phyloP scores from a whole-genome alignment of 179 eudicot genomes.

The Beta macrorhiza region DNA sequence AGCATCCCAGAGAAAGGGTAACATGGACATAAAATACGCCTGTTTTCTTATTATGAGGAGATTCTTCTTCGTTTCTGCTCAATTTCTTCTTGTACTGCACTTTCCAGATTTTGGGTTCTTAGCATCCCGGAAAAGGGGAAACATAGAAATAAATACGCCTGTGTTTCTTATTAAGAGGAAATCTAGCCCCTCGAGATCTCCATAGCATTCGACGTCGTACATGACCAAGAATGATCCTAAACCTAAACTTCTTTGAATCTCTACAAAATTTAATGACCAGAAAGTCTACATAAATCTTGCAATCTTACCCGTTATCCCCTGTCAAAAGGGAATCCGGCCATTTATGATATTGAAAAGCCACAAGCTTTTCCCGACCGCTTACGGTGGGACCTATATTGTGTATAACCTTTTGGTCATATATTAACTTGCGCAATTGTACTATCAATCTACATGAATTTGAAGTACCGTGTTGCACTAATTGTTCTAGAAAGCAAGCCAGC shows the following conservation, averaged over 20 bases:
- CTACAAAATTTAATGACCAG: slow-evolving; percentile 32
- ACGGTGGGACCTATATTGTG: slow-evolving; percentile 13
- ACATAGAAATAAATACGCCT: not conserved
- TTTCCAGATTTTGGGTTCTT: not conserved
- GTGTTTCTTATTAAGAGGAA: slow-evolving; percentile 10
- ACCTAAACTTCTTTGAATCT: slow-evolving; percentile 17
- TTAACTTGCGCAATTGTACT: not conserved
- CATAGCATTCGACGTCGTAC: slow-evolving; percentile 12
- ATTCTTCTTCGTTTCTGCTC: too few relatives aligned
- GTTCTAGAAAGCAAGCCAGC: slow-evolving; percentile 58
- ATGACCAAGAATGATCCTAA: slow-evolving; percentile 28
- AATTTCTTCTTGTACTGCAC: not conserved
- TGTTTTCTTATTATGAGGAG: too few relatives aligned
- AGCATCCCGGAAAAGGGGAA: not conserved
- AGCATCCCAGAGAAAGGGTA: too few relatives aligned
- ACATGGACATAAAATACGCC: too few relatives aligned
- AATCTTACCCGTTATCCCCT: slow-evolving; percentile 1
- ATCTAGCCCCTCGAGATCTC: not conserved
- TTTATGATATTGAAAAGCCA: not conserved
- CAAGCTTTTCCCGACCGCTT: slow-evolving; percentile 5
- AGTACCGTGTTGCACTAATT: slow-evolving; percentile 48
- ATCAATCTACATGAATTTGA: slow-evolving; percentile 33
- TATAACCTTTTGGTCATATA: not conserved
- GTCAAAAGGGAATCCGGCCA: not conserved
- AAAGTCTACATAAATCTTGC: slow-evolving; percentile 1